Base-by-base conservation (phyloP, 1,139 yeast genomes). In the Debaryomyces coudertii region DNA sequence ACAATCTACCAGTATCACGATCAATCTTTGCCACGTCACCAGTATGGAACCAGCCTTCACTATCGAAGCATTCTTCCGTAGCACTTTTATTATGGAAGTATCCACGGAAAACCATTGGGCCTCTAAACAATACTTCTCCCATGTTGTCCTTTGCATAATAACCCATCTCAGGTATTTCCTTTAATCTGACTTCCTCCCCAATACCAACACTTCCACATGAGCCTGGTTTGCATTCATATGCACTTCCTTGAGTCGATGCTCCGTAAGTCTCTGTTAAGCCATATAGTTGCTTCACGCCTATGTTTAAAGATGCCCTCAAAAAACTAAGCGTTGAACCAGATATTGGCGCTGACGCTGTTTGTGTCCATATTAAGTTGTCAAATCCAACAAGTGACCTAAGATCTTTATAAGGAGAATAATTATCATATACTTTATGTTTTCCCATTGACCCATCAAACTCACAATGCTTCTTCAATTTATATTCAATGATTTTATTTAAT, bases 61-160 rank as follows among this genome's bases (percentile, higher is more conserved):
- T 63, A 54, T 82, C 87, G 42, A 83, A 59, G 2, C 81, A 68
- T 49, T 69, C 68, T 2, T 51, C 61, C 3, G 77, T 71, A 53
- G 70, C 76, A 48, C 67, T 72, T 0, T 67, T 66, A 51, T 71
- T 66, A 52, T 69, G 70, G 54, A 57, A 73, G 48, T 69, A 69
- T 4, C 65, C 65, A 27, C 52, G 51, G 50, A 67, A 67, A 43
- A 67, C 59, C 45, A 62, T 68, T 2, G 70, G 65, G 0, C 74
- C 73, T 20, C 71, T 50, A 24, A 68, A 54, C 46, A 67, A 52
- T 29, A 69, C 50, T 45, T 69, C 74, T 27, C 71, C 71, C 36
- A 57, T 57, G 24, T 56, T 59, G 7, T 58, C 57, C n/a, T 49
- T 46, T 7, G 58, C 52, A 34, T 45, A 49, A 47, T 66, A 66